Percentiles rank a stretch among this genome's conserved stretches.
Evolutionary conservation across 2,329 filamentous ascomycete genomes (phyloP).

Genomic region (Mycosphaerelloides madeirae): DNA sequence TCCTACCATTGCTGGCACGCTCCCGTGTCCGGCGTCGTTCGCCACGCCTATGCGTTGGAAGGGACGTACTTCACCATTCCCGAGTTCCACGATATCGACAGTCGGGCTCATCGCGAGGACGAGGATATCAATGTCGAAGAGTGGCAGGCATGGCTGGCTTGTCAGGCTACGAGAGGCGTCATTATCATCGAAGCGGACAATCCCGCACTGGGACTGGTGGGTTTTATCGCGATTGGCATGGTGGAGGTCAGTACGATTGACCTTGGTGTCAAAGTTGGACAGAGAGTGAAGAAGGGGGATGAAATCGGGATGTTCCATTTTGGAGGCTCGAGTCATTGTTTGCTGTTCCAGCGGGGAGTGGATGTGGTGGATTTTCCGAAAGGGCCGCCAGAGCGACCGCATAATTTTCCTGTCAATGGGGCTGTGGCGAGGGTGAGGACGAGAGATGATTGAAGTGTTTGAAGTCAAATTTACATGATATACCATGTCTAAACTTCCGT

Average conservation of each 20-base stretch:
- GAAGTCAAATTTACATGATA: too few species aligned
- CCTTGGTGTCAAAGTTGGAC: slow-evolving; percentile 61
- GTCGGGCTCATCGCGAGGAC: not conserved
- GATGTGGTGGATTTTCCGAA: slow-evolving; percentile 23
- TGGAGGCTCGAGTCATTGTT: slow-evolving; percentile 61
- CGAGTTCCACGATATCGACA: not conserved
- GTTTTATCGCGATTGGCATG: slow-evolving; percentile 68
- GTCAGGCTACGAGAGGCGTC: not conserved
- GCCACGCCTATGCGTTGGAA: too few species aligned
- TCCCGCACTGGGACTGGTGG: slow-evolving; percentile 61
- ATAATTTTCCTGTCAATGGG: too few species aligned
- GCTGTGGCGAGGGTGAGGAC: too few species aligned
- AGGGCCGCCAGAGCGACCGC: too few species aligned
- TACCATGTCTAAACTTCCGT: too few species aligned
- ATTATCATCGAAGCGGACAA: slow-evolving; percentile 61
- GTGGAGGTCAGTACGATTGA: slow-evolving; percentile 68
- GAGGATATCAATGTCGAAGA: not conserved
- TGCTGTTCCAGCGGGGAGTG: slow-evolving; percentile 59
- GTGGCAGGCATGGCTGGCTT: not conserved
- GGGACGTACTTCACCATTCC: slow-evolving; percentile 37
- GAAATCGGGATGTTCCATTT: slow-evolving; percentile 75
- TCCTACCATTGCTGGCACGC: slow-evolving; percentile 69
- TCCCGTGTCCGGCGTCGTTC: slow-evolving; percentile 58
- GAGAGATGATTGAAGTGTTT: too few species aligned
- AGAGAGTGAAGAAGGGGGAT: slow-evolving; percentile 63